Percentiles rank a stretch among this genome's conserved stretches.
phyloP scores from a whole-genome alignment of 1,284 basidiomycete species.

The Moesziomyces sp. region DNA sequence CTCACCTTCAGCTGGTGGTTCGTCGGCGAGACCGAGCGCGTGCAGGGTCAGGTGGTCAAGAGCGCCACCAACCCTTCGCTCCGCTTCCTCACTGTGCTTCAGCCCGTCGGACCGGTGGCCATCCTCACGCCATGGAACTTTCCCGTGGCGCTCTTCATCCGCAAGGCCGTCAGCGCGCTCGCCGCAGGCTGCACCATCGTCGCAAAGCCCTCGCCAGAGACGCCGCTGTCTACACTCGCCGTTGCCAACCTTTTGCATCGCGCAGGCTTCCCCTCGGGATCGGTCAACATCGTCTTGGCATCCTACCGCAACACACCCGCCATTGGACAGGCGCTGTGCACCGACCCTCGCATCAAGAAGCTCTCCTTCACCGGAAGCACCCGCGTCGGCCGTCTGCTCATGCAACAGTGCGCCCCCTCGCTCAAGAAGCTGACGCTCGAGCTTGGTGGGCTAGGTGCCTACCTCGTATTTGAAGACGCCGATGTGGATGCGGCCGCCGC shows the following conservation, averaged over 20 bases:
- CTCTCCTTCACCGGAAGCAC: slow-evolving; percentile 96
- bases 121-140: slow-evolving; percentile 69
- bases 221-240: slow-evolving; percentile 91
- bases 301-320: slow-evolving; percentile 75
- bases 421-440: slow-evolving; percentile 81
- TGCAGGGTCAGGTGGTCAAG: slow-evolving; percentile 77
- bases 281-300: slow-evolving; percentile 92
- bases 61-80: slow-evolving; percentile 79
- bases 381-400: slow-evolving; percentile 88
- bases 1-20: slow-evolving; percentile 66
- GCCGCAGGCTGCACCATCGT: slow-evolving; percentile 94
- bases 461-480: slow-evolving; percentile 96
- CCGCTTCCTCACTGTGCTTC: slow-evolving; percentile 86
- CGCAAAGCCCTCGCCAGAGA: slow-evolving; percentile 94
- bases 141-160: slow-evolving; percentile 74
- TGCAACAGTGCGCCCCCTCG: slow-evolving; percentile 82
- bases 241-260: slow-evolving; percentile 83
- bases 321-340: slow-evolving; percentile 76
- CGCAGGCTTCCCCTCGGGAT: slow-evolving; percentile 91
- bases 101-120: slow-evolving; percentile 79
- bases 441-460: slow-evolving; percentile 82
- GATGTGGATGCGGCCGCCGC: slow-evolving; percentile 91
- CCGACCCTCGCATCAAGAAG: slow-evolving; percentile 78
- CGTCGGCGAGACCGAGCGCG: slow-evolving; percentile 54
- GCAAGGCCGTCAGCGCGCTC: slow-evolving; percentile 88